Conservation (phyloP, 1,284 basidiomycete genomes). For the Sporisorium reilianum region DNA sequence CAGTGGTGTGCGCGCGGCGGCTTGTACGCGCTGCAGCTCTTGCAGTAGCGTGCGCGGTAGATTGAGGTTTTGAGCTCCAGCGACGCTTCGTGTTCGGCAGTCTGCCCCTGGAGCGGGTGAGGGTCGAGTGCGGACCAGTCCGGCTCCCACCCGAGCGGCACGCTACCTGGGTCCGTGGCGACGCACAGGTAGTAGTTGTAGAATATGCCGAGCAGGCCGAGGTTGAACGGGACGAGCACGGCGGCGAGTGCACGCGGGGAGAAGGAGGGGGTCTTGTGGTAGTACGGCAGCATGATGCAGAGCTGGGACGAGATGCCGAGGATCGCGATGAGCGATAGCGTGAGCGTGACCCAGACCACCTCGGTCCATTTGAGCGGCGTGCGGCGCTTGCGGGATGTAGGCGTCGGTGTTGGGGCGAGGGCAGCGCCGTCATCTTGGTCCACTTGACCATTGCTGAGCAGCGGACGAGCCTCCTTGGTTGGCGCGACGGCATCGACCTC, state of each 20-base stretch:
- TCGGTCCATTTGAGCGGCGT: constrained; percentile 46
- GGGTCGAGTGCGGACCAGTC: constrained; percentile 51
- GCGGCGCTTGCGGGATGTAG: constrained; percentile 17
- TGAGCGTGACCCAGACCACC: constrained; percentile 37
- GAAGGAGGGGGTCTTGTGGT: constrained; percentile 48
- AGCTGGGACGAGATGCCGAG: constrained; percentile 60
- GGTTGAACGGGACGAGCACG: constrained; percentile 90
- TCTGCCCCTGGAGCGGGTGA: too few relatives aligned
- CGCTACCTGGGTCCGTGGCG: constrained; percentile 56
- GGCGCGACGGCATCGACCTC: constrained; percentile 3
- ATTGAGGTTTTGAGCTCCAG: constrained; percentile 46
- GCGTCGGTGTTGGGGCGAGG: background rate
- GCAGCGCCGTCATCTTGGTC: background rate
- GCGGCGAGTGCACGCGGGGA: constrained; percentile 75
- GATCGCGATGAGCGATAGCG: constrained; percentile 49
- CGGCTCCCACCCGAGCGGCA: constrained; percentile 58
- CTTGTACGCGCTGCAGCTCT: constrained; percentile 56
- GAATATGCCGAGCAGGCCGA: constrained; percentile 56
- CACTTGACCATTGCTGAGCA: constrained; percentile 1
- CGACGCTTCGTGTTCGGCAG: constrained; percentile 1
- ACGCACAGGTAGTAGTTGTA: constrained; percentile 64
- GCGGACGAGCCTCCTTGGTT: constrained; percentile 1
- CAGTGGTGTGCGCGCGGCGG: constrained; percentile 69
- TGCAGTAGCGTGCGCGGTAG: constrained; percentile 59
- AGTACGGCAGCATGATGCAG: constrained; percentile 63